These are phyloP conservation scores for Eucalyptus marginata DNA, from an alignment of 345 rosid genomes.

Conservation along the genomic window DNA sequence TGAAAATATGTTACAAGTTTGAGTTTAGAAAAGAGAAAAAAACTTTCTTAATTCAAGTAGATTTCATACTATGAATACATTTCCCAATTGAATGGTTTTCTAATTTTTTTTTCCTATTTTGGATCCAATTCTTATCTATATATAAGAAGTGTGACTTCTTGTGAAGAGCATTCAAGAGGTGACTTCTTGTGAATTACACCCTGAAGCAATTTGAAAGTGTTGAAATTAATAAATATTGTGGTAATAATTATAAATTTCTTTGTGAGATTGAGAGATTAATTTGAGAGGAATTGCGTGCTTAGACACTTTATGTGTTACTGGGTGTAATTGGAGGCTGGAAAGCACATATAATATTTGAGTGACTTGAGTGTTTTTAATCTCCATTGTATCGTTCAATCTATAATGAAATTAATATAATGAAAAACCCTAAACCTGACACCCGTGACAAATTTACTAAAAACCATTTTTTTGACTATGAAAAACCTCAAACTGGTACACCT, in stretches of 20 bases:
- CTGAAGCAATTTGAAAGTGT: background rate
- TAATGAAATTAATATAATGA: too few relatives aligned
- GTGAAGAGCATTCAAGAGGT: background rate
- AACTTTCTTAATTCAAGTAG: background rate
- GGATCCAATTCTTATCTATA: background rate
- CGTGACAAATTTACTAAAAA: too few relatives aligned
- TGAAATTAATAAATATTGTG: background rate
- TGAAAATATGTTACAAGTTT: background rate
- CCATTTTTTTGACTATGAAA: too few relatives aligned
- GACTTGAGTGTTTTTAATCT: background rate
- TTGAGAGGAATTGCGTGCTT: background rate
- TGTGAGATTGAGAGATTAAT: background rate
- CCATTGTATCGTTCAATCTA: too few relatives aligned
- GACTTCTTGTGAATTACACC: background rate
- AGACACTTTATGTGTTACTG: background rate
- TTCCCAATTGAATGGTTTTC: background rate
- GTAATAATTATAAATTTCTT: background rate
- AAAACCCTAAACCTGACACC: fast-evolving
- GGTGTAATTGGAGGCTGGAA: background rate
- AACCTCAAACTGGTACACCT: too few relatives aligned
- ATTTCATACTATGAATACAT: background rate
- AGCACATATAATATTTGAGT: background rate
- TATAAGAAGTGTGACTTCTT: background rate
- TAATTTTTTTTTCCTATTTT: too few relatives aligned
- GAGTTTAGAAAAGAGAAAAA: too few relatives aligned